Conservation (phyloP, 768 basidiomycete genomes). For the Pulveroboletus sp. region DNA sequence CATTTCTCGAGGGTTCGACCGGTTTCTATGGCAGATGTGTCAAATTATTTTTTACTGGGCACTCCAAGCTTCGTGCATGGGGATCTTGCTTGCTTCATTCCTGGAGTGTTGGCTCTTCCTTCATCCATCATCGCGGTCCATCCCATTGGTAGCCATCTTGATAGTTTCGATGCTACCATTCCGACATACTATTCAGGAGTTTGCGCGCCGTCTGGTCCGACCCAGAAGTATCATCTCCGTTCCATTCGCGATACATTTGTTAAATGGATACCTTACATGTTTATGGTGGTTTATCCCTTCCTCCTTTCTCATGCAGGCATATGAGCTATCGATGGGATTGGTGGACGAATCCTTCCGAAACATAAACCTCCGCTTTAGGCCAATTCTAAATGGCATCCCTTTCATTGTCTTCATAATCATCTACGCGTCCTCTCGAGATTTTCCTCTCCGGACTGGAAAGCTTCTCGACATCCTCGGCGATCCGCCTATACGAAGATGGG, state of each 20-base stretch:
- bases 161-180: no score
- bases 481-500: constrained; percentile 4
- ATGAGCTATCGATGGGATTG: no score
- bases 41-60: not conserved
- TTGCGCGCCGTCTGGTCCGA: no score
- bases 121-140: not conserved
- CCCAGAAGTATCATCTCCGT: no score
- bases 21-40: not conserved
- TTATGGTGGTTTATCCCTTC: no score
- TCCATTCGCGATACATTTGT: no score
- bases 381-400: not conserved
- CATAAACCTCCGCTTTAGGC: no score
- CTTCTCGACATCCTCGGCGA: constrained; percentile 3
- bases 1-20: not conserved
- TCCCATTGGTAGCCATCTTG: not conserved
- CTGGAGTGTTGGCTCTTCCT: not conserved
- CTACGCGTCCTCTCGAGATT: not conserved
- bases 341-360: no score
- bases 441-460: constrained; percentile 2
- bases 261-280: no score
- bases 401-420: no score
- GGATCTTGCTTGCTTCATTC: not conserved
- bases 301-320: no score
- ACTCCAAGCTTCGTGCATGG: not conserved
- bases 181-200: no score